Base-by-base conservation (phyloP, 768 basidiomycete species). In the Termitomyces sp. region DNA sequence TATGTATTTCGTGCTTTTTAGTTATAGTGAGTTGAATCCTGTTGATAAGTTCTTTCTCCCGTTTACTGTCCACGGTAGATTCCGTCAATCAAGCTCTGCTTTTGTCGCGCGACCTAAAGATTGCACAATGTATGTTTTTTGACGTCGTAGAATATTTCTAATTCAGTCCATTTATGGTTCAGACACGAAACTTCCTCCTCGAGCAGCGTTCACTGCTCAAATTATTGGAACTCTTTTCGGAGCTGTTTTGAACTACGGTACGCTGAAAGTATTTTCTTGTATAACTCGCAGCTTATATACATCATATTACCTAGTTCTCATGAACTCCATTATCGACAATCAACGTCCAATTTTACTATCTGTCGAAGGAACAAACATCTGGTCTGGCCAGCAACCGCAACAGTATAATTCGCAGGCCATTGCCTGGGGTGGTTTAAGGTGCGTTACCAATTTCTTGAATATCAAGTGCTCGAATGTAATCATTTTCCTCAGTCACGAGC, bases 1-100 rank as follows among this genome's bases (percentile, higher is more conserved):
- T 69, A 84, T 89, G 75, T 87, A 86, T 69, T 81, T 82, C 60
- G 74, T 80, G 48, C 71, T 84, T 46, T 82, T 75, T 66, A 74
- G 82, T 54, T 81, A 80, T 64, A 81, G 80, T 80, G 40, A 69
- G 31, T 63, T 49, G 5, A 45, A 29, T n/a, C 29, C 4, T 3
- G 15, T 14, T 42, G 29, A 12, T 15, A 25, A 32, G 56, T 3
- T 8, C n/a, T 38, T 40, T 7, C 49, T 31, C 6, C 6, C 20
- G 11, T 14, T 40, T 14, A 17, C 25, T 49, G 31, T 15, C 15
- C 51, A 40, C 15, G 52, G 31, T 29, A 79, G 77, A 82, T 64
- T 77, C 79, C 31, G 80, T 81, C n/a, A 75, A 50, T 15, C 81
- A 82, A 60, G 79, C 78, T 4, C 73, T 76, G 48, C 65, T 78